Evolutionary conservation across 2,329 filamentous ascomycete genomes (phyloP).

Genomic region (Fusarium vanettenii): DNA sequence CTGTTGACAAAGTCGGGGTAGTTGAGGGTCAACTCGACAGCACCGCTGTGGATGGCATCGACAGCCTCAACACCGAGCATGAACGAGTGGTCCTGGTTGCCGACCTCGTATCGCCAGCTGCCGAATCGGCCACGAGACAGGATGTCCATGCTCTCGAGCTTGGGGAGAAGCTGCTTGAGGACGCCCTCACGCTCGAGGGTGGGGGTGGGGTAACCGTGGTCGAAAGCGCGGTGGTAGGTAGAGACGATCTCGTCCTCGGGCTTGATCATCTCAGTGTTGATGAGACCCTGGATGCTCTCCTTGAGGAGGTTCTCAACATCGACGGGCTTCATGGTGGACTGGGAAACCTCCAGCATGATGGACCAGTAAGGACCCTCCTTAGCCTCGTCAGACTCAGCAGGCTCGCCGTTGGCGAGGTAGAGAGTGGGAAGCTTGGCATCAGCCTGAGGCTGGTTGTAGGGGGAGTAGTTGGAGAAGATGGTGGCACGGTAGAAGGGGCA

Average conservation of each 20-base stretch:
- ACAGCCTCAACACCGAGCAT: slow-evolving; percentile 96
- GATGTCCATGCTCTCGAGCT: slow-evolving; percentile 91
- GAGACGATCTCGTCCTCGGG: slow-evolving; percentile 94
- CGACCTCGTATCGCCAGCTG: slow-evolving; percentile 96
- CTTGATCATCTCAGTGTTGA: slow-evolving; percentile 98
- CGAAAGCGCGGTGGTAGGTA: slow-evolving; percentile 97
- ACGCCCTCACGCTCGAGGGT: slow-evolving; percentile 95
- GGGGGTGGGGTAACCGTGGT: slow-evolving; percentile 98
- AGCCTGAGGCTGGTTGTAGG: slow-evolving; percentile 92
- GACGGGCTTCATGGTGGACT: slow-evolving; percentile 95
- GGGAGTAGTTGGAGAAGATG: slow-evolving; percentile 99
- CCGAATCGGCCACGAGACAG: slow-evolving; percentile 97
- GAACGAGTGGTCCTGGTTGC: slow-evolving; percentile 98
- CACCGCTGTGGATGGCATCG: slow-evolving; percentile 89
- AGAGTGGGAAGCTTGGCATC: slow-evolving; percentile 87
- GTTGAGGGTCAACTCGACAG: slow-evolving; percentile 92
- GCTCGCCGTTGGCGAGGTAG: slow-evolving; percentile 86
- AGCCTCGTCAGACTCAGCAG: slow-evolving; percentile 76
- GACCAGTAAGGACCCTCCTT: slow-evolving; percentile 98
- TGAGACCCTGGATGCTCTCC: slow-evolving; percentile 93
- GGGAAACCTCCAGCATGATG: slow-evolving; percentile 98
- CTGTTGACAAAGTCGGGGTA: slow-evolving; percentile 96
- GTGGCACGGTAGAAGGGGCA: slow-evolving; percentile 99
- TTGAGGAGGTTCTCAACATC: slow-evolving; percentile 85
- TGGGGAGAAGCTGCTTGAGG: slow-evolving; percentile 90